Evolutionary conservation across 1,139 yeast genomes (phyloP).

Genomic region (Suhomyces atakaporum): DNA sequence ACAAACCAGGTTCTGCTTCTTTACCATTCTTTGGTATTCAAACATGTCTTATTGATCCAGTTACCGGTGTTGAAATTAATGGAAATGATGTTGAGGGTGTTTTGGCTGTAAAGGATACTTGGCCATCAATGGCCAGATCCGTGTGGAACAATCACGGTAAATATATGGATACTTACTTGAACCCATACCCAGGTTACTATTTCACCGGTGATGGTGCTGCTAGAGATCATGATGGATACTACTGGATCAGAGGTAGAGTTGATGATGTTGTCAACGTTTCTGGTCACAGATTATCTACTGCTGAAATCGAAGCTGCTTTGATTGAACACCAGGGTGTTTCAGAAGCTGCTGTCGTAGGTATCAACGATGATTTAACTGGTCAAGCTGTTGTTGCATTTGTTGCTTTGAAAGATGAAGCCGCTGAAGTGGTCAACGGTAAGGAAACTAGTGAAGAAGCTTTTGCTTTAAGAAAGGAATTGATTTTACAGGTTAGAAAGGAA

Average conservation of each 20-base stretch:
- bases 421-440: conserved; percentile 40
- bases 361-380: conserved; percentile 93
- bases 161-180: conserved; percentile 89
- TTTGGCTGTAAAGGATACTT: conserved; percentile 79
- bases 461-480: conserved; percentile 76
- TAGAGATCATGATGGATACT: conserved; percentile 94
- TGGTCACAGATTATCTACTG: conserved; percentile 95
- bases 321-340: conserved; percentile 78
- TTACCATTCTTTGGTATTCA: conserved; percentile 95
- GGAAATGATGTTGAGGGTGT: conserved; percentile 98
- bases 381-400: conserved; percentile 96
- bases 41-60: conserved; percentile 90
- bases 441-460: conserved; percentile 53
- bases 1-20: conserved; percentile 97
- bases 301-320: conserved; percentile 94
- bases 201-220: conserved; percentile 99
- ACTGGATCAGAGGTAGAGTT: conserved; percentile 98
- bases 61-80: conserved; percentile 73
- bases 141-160: conserved; percentile 90
- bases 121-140: conserved; percentile 99
- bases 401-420: conserved; percentile 66
- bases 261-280: conserved; percentile 98
- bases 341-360: conserved; percentile 95
- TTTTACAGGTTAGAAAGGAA: conserved; percentile 85
- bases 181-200: conserved; percentile 95